phyloP scores from a whole-genome alignment of 768 basidiomycete species.

The Phlegmacium glaucopus region DNA sequence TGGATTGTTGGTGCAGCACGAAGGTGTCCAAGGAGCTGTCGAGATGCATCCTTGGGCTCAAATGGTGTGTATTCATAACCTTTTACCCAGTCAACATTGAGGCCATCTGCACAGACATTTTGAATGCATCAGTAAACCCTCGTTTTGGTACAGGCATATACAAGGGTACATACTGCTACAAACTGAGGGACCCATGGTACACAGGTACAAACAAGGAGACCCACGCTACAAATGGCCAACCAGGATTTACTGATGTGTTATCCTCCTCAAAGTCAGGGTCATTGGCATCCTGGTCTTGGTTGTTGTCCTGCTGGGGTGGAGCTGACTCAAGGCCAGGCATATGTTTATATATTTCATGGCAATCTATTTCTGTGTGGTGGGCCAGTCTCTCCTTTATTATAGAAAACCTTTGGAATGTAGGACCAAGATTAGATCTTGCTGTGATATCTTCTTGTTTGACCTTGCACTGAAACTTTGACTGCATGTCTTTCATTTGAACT shows the following conservation, averaged over 20 bases:
- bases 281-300: background rate
- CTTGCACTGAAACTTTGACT: background rate
- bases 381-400: background rate
- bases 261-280: background rate
- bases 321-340: background rate
- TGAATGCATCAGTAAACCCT: too few relatives aligned
- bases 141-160: too few relatives aligned
- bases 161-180: too few relatives aligned
- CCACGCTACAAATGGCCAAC: too few relatives aligned
- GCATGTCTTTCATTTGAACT: background rate
- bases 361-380: background rate
- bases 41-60: background rate
- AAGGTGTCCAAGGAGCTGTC: background rate
- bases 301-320: background rate
- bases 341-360: background rate
- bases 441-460: background rate
- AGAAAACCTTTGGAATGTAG: background rate
- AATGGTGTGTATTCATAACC: background rate
- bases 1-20: background rate
- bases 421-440: background rate
- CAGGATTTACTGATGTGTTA: too few relatives aligned
- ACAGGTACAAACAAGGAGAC: too few relatives aligned
- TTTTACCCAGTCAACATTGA: background rate
- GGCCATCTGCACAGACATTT: background rate
- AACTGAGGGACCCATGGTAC: too few relatives aligned